Evolutionary conservation across 2,329 filamentous ascomycete species (phyloP).

Genomic region (Aspergillus chevalieri): DNA sequence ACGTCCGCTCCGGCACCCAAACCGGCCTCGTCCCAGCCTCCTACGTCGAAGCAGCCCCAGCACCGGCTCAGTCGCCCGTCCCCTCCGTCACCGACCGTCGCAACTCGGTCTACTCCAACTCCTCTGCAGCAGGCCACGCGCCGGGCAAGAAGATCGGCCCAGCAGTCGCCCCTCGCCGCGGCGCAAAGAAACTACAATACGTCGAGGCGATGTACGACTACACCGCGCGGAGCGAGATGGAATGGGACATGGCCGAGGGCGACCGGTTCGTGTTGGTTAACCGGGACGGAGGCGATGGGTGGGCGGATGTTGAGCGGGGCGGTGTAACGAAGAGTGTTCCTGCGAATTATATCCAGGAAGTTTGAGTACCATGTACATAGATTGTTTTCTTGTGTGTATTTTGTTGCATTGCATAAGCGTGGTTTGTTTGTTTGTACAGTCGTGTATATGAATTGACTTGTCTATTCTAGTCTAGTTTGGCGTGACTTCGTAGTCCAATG

Average conservation of each 20-base stretch:
- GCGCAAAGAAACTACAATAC: slow-evolving; percentile 89
- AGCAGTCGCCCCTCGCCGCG: slow-evolving; percentile 80
- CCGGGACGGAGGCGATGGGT: slow-evolving; percentile 85
- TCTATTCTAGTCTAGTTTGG: neutral
- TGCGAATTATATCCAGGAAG: slow-evolving; percentile 81
- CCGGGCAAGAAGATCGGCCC: slow-evolving; percentile 77
- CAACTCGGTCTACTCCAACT: slow-evolving; percentile 71
- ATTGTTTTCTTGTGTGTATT: neutral
- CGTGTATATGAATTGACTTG: neutral
- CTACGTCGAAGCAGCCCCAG: slow-evolving; percentile 66
- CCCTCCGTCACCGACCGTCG: slow-evolving; percentile 49
- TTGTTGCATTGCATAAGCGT: neutral
- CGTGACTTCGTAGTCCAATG: slow-evolving; percentile 1
- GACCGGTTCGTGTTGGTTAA: slow-evolving; percentile 87
- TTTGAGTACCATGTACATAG: slow-evolving; percentile 35
- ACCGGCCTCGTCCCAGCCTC: slow-evolving; percentile 82
- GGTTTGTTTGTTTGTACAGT: neutral
- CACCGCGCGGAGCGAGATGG: slow-evolving; percentile 72
- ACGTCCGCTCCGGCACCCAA: slow-evolving; percentile 63
- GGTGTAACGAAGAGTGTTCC: slow-evolving; percentile 83
- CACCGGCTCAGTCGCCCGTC: slow-evolving; percentile 34
- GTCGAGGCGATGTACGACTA: slow-evolving; percentile 94
- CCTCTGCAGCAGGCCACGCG: slow-evolving; percentile 56
- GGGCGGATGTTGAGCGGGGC: slow-evolving; percentile 93
- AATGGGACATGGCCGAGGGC: slow-evolving; percentile 86